Conservation (phyloP, 2,329 filamentous ascomycete species). For the Penicillium digitatum region DNA sequence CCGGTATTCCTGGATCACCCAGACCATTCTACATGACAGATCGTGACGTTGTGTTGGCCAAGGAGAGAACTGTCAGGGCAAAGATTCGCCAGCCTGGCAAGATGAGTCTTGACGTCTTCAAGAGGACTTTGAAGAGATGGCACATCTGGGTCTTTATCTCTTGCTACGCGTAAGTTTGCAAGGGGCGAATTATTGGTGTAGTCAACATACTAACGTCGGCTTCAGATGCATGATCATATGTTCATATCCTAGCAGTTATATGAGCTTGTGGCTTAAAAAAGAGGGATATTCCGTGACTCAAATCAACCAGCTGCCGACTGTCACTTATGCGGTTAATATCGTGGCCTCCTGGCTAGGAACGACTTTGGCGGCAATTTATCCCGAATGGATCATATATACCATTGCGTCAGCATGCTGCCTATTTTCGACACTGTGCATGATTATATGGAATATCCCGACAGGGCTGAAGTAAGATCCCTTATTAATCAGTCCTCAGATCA, state of each 20-base stretch:
- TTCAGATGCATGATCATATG: conserved; percentile 45
- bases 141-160: conserved; percentile 51
- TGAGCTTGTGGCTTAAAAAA: conserved; percentile 53
- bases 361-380: conserved; percentile 51
- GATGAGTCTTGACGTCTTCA: conserved; percentile 44
- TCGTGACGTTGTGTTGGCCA: conserved; percentile 38
- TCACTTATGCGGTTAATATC: conserved; percentile 48
- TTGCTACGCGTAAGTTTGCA: conserved; percentile 46
- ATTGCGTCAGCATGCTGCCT: conserved; percentile 41
- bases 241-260: conserved; percentile 46
- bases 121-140: conserved; percentile 47
- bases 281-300: conserved; percentile 48
- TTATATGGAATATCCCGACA: conserved; percentile 50
- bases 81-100: conserved; percentile 40
- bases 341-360: conserved; percentile 50
- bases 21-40: conserved; percentile 40
- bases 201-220: neutral
- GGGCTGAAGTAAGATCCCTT: conserved; percentile 40
- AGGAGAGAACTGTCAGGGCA: conserved; percentile 26
- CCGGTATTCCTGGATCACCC: conserved; percentile 41
- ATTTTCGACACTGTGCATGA: conserved; percentile 47
- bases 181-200: neutral
- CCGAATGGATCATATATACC: conserved; percentile 48
- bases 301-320: conserved; percentile 51
- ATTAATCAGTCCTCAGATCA: neutral